Evolutionary conservation across 768 basidiomycete genomes (phyloP).

Genomic region (Psilocybe cyanescens): DNA sequence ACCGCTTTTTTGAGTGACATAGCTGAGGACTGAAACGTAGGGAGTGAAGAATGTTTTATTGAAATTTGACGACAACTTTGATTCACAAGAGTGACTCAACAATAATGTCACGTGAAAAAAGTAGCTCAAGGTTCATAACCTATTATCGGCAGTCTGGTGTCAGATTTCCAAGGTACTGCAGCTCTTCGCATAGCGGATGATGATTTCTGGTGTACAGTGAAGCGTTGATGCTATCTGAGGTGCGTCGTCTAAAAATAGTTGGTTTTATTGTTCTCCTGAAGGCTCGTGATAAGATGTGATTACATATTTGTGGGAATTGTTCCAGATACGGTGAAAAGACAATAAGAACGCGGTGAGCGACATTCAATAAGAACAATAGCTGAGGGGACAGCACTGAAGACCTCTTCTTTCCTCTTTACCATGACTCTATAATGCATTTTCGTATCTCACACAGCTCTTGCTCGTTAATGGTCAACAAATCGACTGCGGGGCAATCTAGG

Average conservation of each 20-base stretch:
- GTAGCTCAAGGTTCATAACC: too few species aligned
- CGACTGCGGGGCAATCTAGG: background rate
- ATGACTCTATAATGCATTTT: background rate
- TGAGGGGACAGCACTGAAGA: background rate
- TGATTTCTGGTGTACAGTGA: too few species aligned
- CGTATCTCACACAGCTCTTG: background rate
- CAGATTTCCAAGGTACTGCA: too few species aligned
- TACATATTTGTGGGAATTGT: conserved; percentile 23
- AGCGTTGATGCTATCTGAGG: too few species aligned
- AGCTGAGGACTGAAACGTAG: too few species aligned
- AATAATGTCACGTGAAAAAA: too few species aligned
- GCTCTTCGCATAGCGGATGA: too few species aligned
- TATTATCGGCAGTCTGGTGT: too few species aligned
- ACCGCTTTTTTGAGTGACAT: too few species aligned
- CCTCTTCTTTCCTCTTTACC: conserved; percentile 19
- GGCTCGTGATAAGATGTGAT: conserved; percentile 14
- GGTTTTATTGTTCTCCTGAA: conserved; percentile 30
- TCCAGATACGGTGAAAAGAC: conserved; percentile 23
- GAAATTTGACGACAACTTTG: too few species aligned
- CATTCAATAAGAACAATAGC: conserved; percentile 25
- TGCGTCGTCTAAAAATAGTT: conserved; percentile 1
- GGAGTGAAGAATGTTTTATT: too few species aligned
- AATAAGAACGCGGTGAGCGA: conserved; percentile 31
- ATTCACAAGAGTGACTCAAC: too few species aligned
- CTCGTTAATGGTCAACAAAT: background rate